Conservation (phyloP, 2,329 filamentous ascomycete species). For the Epicoccum sorghinum region DNA sequence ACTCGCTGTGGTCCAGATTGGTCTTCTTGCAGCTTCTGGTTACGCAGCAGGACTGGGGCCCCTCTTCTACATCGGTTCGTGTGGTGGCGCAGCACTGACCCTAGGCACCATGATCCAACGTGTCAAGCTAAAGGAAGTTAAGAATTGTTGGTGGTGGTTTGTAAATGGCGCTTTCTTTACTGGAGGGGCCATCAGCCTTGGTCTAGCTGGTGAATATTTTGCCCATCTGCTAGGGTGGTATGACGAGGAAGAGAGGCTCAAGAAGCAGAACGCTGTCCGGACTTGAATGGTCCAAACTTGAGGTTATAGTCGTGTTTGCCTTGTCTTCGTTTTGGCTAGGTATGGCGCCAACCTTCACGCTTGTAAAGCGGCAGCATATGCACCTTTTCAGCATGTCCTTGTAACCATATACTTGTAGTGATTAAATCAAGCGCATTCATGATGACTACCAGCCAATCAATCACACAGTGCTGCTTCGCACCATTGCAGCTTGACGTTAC, state of each 20-base stretch:
- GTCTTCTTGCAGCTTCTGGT: slow-evolving; percentile 73
- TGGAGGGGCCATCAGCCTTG: slow-evolving; percentile 63
- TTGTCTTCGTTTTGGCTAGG: no score
- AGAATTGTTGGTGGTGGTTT: slow-evolving; percentile 70
- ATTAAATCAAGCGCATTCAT: no score
- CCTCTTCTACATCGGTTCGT: slow-evolving; percentile 63
- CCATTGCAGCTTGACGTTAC: no score
- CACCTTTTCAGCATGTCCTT: no score
- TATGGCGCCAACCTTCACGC: no score
- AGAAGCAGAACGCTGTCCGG: neutral
- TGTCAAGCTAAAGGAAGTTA: slow-evolving; percentile 62
- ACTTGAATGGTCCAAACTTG: no score
- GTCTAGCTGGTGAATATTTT: slow-evolving; percentile 62
- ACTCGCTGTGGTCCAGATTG: slow-evolving; percentile 71
- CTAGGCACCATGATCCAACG: slow-evolving; percentile 65
- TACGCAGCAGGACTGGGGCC: slow-evolving; percentile 65
- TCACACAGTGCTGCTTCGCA: no score
- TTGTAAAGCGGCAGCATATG: no score
- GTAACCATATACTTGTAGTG: no score
- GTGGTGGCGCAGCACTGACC: slow-evolving; percentile 61
- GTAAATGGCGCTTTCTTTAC: slow-evolving; percentile 67
- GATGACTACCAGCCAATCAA: no score
- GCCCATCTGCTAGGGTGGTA: slow-evolving; percentile 36
- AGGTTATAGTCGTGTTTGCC: no score
- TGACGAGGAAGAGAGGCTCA: slow-evolving; percentile 20